phyloP scores from a whole-genome alignment of 345 rosid species.

The Bruguiera sexangula region DNA sequence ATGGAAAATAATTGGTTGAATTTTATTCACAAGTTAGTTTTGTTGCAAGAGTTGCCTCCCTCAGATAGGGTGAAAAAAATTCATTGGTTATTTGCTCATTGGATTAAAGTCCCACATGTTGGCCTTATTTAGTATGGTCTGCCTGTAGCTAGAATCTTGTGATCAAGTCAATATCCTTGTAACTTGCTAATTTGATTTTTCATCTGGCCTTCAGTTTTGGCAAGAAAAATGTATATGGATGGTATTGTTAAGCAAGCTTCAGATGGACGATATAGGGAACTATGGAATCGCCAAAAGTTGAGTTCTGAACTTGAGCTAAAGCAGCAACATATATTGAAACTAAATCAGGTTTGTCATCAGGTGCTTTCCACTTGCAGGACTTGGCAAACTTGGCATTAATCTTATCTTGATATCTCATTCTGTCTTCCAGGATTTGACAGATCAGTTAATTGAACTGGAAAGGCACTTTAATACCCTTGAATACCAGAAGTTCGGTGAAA shows the following conservation, averaged over 20 bases:
- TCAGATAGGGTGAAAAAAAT: too few relatives aligned
- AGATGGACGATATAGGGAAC: constrained; percentile 75
- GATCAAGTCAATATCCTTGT: not conserved
- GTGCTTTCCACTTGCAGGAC: constrained; percentile 9
- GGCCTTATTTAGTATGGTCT: not conserved
- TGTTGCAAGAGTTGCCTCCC: too few relatives aligned
- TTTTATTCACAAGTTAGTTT: not conserved
- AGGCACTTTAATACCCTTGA: constrained; percentile 85
- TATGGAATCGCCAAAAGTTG: constrained; percentile 86
- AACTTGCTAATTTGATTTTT: constrained; percentile 6
- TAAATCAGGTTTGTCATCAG: constrained; percentile 59
- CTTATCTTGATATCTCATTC: constrained; percentile 16
- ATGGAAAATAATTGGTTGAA: not conserved
- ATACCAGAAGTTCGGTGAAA: constrained; percentile 69
- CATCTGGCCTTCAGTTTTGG: constrained; percentile 59
- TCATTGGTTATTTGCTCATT: not conserved
- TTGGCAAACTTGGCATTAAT: constrained; percentile 16
- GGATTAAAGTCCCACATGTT: not conserved
- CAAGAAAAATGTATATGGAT: constrained; percentile 68
- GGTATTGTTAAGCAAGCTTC: constrained; percentile 83
- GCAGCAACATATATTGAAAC: constrained; percentile 50
- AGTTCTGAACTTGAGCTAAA: constrained; percentile 82
- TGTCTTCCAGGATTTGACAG: constrained; percentile 67
- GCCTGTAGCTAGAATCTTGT: not conserved
- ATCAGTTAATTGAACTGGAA: constrained; percentile 78